phyloP scores from a whole-genome alignment of 2,329 filamentous ascomycete genomes.

The Microdochium trichocladiopsis region DNA sequence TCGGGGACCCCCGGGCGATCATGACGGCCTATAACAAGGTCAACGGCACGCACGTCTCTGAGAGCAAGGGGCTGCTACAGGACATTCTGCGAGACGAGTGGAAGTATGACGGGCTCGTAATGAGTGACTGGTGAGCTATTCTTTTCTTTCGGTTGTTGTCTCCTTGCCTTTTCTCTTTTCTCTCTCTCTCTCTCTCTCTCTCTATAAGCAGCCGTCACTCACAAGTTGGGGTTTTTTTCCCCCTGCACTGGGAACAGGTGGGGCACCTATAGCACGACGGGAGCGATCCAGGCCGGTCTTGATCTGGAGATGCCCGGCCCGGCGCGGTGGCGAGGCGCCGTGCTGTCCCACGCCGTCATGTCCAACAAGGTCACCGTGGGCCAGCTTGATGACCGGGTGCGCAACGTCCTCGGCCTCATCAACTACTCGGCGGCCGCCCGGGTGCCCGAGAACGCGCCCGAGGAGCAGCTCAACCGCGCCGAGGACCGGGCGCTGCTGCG shows the following conservation, averaged over 20 bases:
- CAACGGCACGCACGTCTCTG: conserved; percentile 55
- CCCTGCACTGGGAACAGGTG: no score
- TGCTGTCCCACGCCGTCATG: no score
- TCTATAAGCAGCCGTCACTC: no score
- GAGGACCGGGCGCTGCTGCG: conserved; percentile 50
- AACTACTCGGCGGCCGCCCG: neutral
- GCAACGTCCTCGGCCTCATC: neutral
- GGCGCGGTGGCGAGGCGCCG: neutral
- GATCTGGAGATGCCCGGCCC: conserved; percentile 35
- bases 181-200: no score
- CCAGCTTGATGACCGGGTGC: neutral
- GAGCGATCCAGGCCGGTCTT: conserved; percentile 27
- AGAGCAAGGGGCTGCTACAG: conserved; percentile 47
- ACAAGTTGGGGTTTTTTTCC: no score
- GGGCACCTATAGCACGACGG: conserved; percentile 24
- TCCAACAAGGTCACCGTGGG: neutral
- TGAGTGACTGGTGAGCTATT: conserved; percentile 35
- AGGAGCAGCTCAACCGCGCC: conserved; percentile 52
- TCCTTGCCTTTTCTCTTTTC: no score
- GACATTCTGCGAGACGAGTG: conserved; percentile 54
- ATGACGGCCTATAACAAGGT: conserved; percentile 65
- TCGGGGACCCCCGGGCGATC: conserved; percentile 50
- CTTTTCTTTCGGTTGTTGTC: no score
- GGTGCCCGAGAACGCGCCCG: conserved; percentile 36
- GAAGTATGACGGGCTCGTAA: conserved; percentile 40